Percentiles rank a stretch among this genome's conserved stretches.
These are phyloP conservation scores for Mrakiaceae sp. DNA, from an alignment of 1,284 basidiomycete species.

Conservation along the genomic window DNA sequence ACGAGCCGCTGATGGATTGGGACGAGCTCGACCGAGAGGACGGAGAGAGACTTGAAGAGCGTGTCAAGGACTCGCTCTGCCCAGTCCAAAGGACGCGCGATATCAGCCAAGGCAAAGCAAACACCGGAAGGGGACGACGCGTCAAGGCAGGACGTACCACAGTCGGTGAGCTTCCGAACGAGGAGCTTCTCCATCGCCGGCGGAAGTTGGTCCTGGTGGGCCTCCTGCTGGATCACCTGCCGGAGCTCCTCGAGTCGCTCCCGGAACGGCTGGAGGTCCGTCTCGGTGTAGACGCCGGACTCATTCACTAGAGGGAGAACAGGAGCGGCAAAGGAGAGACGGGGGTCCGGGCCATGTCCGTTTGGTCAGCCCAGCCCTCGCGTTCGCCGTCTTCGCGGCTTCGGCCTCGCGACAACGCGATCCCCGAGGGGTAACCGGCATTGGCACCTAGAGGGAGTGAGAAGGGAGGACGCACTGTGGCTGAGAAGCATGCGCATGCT, in stretches of 20 bases:
- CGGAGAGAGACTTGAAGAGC: slow-evolving; percentile 69
- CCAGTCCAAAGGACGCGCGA: not conserved
- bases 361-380: too few species aligned
- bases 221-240: slow-evolving; percentile 69
- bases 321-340: not conserved
- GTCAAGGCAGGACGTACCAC: slow-evolving; percentile 49
- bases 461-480: slow-evolving; percentile 9
- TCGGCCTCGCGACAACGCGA: too few species aligned
- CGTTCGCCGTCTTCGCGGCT: too few species aligned
- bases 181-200: slow-evolving; percentile 81
- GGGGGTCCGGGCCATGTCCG: too few species aligned
- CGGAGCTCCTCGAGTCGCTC: slow-evolving; percentile 65
- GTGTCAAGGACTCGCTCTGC: slow-evolving; percentile 63
- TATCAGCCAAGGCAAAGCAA: not conserved
- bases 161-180: slow-evolving; percentile 80
- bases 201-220: slow-evolving; percentile 70
- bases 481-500: slow-evolving; percentile 69
- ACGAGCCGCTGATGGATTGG: slow-evolving; percentile 85
- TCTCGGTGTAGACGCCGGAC: slow-evolving; percentile 80
- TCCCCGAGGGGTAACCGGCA: too few species aligned
- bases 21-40: slow-evolving; percentile 73
- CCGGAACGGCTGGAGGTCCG: slow-evolving; percentile 74
- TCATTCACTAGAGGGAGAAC: slow-evolving; percentile 58
- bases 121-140: slow-evolving; percentile 8
- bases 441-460: not conserved